Conservation (phyloP, 345 rosid species). For the Ricinus communis region DNA sequence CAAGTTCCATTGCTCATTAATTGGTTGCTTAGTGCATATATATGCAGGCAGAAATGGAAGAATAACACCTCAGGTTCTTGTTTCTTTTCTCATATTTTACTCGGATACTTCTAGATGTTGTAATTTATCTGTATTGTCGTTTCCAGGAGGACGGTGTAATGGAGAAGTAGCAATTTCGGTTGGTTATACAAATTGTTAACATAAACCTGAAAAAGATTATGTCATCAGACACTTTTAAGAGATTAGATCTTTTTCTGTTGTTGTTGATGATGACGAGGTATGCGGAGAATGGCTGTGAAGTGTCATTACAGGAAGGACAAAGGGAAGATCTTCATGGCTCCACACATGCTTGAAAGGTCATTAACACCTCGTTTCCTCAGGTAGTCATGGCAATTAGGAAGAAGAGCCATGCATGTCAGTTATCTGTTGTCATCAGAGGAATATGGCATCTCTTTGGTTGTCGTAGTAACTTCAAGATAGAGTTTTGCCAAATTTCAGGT, state of each 20-base stretch:
- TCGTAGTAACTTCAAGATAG: too few relatives aligned
- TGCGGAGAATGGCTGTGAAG: conserved; percentile 9
- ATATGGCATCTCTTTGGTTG: too few relatives aligned
- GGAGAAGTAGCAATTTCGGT: conserved; percentile 18
- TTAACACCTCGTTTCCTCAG: not conserved
- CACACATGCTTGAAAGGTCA: conserved; percentile 4
- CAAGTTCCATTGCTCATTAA: not conserved
- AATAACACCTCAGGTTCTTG: not conserved
- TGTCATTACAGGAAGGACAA: not conserved
- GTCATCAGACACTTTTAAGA: conserved; percentile 9
- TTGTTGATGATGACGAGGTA: conserved; percentile 6
- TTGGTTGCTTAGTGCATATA: not conserved
- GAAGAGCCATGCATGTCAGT: too few relatives aligned
- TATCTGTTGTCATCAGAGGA: too few relatives aligned
- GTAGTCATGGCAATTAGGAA: too few relatives aligned
- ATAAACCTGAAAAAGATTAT: not conserved
- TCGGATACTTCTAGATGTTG: not conserved
- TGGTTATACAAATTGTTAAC: conserved; percentile 15
- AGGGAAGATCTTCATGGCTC: conserved; percentile 3
- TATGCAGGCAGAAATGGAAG: not conserved
- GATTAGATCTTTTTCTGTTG: not conserved
- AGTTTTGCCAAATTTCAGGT: too few relatives aligned
- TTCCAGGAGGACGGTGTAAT: conserved; percentile 7
- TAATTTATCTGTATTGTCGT: not conserved
- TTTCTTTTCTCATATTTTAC: not conserved